A percentile compares a stretch with the other conserved stretches of the same genome.
Evolutionary conservation across 1,139 yeast species (phyloP).

Genomic region (Casaregolazyma suthepensis): DNA sequence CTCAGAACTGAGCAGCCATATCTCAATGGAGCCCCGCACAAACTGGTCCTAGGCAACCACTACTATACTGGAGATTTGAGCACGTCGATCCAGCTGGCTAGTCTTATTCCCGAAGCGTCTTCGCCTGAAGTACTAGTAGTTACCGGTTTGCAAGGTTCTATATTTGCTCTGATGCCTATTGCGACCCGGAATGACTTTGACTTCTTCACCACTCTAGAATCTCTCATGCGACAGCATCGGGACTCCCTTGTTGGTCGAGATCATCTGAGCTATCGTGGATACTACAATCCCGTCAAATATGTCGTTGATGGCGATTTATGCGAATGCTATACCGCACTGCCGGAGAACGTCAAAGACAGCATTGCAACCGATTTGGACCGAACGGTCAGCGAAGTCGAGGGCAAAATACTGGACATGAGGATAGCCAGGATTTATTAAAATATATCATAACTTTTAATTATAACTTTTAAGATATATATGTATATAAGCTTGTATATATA

Average conservation of each 20-base stretch:
- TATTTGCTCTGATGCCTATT: conserved; percentile 70
- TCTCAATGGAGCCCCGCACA: conserved; percentile 47
- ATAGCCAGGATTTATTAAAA: conserved; percentile 39
- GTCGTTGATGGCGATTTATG: conserved; percentile 86
- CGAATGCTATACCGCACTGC: conserved; percentile 47
- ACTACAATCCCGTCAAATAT: conserved; percentile 68
- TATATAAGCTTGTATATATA: background rate
- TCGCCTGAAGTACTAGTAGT: conserved; percentile 55
- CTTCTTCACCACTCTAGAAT: conserved; percentile 53
- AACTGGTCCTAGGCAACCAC: conserved; percentile 52
- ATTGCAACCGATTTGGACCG: conserved; percentile 53
- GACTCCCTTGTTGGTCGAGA: conserved; percentile 52
- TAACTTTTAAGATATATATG: background rate
- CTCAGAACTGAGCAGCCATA: conserved; percentile 14
- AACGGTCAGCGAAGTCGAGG: conserved; percentile 53
- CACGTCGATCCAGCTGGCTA: conserved; percentile 43
- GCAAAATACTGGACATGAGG: conserved; percentile 54
- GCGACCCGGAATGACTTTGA: conserved; percentile 56
- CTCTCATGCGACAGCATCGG: conserved; percentile 38
- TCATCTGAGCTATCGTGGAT: conserved; percentile 63
- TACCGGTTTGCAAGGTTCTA: conserved; percentile 72
- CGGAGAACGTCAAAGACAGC: conserved; percentile 36
- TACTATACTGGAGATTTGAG: conserved; percentile 67
- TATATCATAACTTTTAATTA: background rate
- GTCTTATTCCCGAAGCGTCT: conserved; percentile 6